Percentiles rank a stretch among this genome's conserved stretches.
phyloP scores from a whole-genome alignment of 257 asterid species.

The Solanum rostratum region DNA sequence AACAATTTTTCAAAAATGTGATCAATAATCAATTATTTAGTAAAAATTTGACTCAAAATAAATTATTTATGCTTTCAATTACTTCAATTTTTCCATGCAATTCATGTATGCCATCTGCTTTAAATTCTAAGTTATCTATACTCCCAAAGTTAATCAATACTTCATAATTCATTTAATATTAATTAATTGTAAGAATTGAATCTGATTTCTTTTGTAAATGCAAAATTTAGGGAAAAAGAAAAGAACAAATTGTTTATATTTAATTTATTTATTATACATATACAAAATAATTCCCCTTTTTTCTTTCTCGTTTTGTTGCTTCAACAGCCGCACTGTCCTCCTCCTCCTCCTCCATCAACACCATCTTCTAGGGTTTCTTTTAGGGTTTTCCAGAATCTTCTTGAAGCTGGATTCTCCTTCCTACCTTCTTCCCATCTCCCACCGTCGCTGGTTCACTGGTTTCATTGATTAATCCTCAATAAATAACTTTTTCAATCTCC shows the following conservation, averaged over 20 bases:
- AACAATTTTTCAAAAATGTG: neutral
- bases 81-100: neutral
- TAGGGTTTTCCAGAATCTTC: constrained; percentile 9
- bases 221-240: neutral
- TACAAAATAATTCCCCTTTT: constrained; percentile 6
- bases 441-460: constrained; percentile 46
- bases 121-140: neutral
- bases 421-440: constrained; percentile 20
- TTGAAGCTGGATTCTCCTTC: constrained; percentile 47
- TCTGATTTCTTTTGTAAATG: neutral
- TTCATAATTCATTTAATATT: neutral
- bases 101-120: neutral
- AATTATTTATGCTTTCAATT: neutral
- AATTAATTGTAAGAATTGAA: neutral
- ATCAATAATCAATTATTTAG: neutral
- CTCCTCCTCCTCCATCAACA: constrained; percentile 24
- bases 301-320: constrained; percentile 15
- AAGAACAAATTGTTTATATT: neutral
- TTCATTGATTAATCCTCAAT: constrained; percentile 45
- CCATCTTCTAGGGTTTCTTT: constrained; percentile 16
- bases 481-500: constrained; percentile 13
- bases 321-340: constrained; percentile 31
- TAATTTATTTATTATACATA: neutral
- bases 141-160: neutral
- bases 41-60: neutral